Conservation (phyloP, 2,329 filamentous ascomycete species). For the Drechmeria coniospora region DNA sequence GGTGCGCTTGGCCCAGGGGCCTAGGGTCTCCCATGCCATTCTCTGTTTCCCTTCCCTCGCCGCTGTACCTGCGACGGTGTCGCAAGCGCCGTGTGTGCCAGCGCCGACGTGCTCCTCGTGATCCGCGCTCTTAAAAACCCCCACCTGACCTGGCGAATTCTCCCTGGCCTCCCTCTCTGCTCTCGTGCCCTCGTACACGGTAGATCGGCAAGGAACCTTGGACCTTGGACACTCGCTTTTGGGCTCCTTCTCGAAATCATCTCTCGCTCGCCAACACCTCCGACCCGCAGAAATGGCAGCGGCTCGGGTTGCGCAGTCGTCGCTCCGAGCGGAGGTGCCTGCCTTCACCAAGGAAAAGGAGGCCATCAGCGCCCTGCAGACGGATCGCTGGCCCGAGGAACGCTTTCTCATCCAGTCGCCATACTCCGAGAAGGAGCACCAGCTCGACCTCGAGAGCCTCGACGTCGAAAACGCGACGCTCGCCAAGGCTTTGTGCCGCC, state of each 20-base stretch:
- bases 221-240: too few species aligned
- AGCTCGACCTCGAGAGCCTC: constrained; percentile 55
- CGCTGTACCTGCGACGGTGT: too few species aligned
- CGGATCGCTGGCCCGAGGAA: constrained; percentile 7
- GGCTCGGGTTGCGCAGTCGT: constrained; percentile 10
- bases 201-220: too few species aligned
- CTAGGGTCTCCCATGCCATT: constrained; percentile 2
- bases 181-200: not conserved
- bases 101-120: too few species aligned
- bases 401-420: constrained; percentile 52
- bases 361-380: constrained; percentile 11
- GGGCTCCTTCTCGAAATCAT: not conserved
- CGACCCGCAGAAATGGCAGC: constrained; percentile 11
- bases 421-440: constrained; percentile 55
- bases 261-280: not conserved
- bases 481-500: constrained; percentile 50
- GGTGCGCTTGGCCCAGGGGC: constrained; percentile 3
- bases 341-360: constrained; percentile 11
- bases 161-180: not conserved
- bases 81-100: too few species aligned
- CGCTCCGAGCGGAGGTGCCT: constrained; percentile 9
- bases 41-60: not conserved
- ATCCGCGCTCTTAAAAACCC: too few species aligned
- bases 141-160: too few species aligned
- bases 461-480: constrained; percentile 52